Evolutionary conservation across 73 alveolate species (phyloP).

Genomic region (Paramecium sexaurelia): DNA sequence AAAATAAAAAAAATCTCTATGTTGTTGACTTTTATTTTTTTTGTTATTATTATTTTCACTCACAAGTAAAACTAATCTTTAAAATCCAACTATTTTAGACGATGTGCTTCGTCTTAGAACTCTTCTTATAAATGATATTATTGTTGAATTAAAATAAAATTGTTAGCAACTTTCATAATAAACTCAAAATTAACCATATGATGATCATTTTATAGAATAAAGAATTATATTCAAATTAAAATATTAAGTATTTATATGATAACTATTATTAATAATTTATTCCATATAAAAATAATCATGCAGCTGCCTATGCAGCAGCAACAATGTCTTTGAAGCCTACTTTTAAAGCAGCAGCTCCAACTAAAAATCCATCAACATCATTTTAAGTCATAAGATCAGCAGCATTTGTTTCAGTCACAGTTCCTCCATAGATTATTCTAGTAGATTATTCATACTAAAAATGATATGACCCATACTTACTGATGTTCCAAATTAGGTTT

Average conservation of each 20-base stretch:
- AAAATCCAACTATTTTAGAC: too few relatives aligned
- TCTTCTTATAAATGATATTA: too few relatives aligned
- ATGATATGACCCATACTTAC: not conserved
- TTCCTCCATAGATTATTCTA: conserved; percentile 98
- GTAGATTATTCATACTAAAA: conserved; percentile 76
- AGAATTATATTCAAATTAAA: too few relatives aligned
- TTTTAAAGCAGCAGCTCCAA: conserved; percentile 97
- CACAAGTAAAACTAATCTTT: not conserved
- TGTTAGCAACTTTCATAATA: too few relatives aligned
- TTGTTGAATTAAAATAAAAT: too few relatives aligned
- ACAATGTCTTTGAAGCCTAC: conserved; percentile 80
- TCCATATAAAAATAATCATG: not conserved
- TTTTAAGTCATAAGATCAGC: conserved; percentile 87
- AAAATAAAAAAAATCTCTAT: not conserved
- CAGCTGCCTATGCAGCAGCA: conserved; percentile 56
- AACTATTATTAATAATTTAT: too few relatives aligned
- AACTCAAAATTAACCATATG: too few relatives aligned
- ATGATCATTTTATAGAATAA: too few relatives aligned
- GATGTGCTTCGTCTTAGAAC: too few relatives aligned
- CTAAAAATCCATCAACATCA: conserved; percentile 97
- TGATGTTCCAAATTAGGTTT: conserved; percentile 69
- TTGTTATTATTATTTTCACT: not conserved
- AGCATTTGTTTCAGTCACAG: conserved; percentile 96
- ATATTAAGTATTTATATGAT: too few relatives aligned
- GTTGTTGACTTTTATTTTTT: too few relatives aligned